These are phyloP conservation scores for Dichotomopilus funicola DNA, from an alignment of 2,329 filamentous ascomycete genomes.

Conservation along the genomic window DNA sequence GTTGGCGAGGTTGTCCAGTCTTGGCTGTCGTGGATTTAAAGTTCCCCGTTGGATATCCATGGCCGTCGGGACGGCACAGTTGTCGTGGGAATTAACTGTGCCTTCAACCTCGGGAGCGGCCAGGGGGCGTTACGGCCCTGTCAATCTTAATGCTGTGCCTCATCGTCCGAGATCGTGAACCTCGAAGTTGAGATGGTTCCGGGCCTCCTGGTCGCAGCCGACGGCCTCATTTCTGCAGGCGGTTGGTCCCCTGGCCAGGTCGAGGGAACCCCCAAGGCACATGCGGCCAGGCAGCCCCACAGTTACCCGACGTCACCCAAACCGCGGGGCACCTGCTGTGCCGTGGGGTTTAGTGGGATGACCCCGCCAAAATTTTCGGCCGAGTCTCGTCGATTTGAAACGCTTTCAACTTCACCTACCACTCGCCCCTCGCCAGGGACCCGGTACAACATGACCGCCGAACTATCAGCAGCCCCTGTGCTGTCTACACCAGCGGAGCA, in stretches of 20 bases:
- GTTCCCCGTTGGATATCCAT: no score
- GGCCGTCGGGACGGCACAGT: no score
- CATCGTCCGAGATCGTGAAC: no score
- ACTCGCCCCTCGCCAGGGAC: not conserved
- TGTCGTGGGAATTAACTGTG: no score
- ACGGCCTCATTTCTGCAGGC: not conserved
- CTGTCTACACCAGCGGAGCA: constrained; percentile 59
- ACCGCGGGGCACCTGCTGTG: constrained; percentile 10
- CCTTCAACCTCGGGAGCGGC: no score
- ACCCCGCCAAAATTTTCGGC: constrained; percentile 13
- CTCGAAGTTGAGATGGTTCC: no score
- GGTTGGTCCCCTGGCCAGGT: no score
- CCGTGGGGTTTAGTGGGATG: constrained; percentile 8
- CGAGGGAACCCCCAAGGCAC: not conserved
- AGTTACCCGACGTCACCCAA: constrained; percentile 14
- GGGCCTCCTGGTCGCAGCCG: no score
- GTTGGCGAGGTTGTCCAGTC: no score
- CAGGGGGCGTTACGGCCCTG: no score
- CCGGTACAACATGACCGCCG: constrained; percentile 35
- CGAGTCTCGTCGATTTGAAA: not conserved
- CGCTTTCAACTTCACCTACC: not conserved
- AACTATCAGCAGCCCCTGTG: constrained; percentile 49
- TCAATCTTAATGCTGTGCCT: no score
- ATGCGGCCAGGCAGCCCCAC: not conserved
- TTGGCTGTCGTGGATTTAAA: no score